Evolutionary conservation across 139 green algal genomes (phyloP).

Genomic region (Picochlorum sp.): DNA sequence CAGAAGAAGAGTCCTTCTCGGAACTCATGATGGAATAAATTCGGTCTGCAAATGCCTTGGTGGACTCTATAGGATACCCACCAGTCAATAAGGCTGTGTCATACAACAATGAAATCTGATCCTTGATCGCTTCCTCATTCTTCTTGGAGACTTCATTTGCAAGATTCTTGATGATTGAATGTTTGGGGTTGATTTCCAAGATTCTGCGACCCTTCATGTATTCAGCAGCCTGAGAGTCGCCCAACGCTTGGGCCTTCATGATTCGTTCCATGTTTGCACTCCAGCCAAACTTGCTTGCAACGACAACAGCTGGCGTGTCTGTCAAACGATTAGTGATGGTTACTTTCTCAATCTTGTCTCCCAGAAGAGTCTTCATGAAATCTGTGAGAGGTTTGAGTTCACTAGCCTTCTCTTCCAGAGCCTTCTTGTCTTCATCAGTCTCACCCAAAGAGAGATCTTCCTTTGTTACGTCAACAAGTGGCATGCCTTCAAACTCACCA

Average conservation of each 20-base stretch:
- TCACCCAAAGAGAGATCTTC: constrained; percentile 79
- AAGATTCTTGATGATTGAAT: constrained; percentile 63
- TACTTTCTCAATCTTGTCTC: constrained; percentile 73
- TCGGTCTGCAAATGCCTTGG: constrained; percentile 59
- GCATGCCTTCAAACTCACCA: constrained; percentile 69
- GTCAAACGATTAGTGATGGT: constrained; percentile 64
- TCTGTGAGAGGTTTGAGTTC: constrained; percentile 65
- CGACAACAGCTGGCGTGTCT: constrained; percentile 86
- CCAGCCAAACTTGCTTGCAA: constrained; percentile 97
- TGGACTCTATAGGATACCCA: constrained; percentile 54
- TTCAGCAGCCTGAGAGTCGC: constrained; percentile 80
- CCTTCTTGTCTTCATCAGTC: constrained; percentile 42
- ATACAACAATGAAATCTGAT: constrained; percentile 64
- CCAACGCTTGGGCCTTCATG: constrained; percentile 81
- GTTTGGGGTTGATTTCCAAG: constrained; percentile 94
- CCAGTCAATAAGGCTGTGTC: constrained; percentile 83
- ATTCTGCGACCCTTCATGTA: constrained; percentile 94
- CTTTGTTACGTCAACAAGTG: constrained; percentile 88
- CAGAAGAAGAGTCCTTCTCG: neutral
- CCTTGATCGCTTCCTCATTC: constrained; percentile 7
- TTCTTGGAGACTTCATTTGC: constrained; percentile 33
- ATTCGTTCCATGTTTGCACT: constrained; percentile 97
- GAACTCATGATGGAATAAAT: constrained; percentile 28
- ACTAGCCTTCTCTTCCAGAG: constrained; percentile 38
- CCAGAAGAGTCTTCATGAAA: constrained; percentile 76